These are phyloP conservation scores for Aspergillus sp. DNA, from an alignment of 2,329 filamentous ascomycete species.

Conservation along the genomic window DNA sequence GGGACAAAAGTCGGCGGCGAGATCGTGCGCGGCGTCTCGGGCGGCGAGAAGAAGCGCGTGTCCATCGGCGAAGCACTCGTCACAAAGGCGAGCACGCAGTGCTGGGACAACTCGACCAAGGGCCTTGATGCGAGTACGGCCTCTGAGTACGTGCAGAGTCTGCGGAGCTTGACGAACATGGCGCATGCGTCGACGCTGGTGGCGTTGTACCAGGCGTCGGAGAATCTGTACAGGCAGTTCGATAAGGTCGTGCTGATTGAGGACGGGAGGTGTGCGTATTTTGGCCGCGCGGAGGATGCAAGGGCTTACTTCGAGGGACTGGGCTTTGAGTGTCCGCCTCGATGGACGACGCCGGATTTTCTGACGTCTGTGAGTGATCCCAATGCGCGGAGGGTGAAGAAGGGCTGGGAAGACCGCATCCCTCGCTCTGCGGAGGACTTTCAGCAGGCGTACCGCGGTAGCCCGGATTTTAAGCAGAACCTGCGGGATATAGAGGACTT, in stretches of 20 bases:
- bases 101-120: slow-evolving; percentile 75
- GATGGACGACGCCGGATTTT: slow-evolving; percentile 75
- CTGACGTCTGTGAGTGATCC: slow-evolving; percentile 71
- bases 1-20: slow-evolving; percentile 75
- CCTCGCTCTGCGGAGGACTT: slow-evolving; percentile 59
- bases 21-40: slow-evolving; percentile 69
- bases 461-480: slow-evolving; percentile 44
- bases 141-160: slow-evolving; percentile 68
- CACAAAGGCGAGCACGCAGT: slow-evolving; percentile 63
- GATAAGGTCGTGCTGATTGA: slow-evolving; percentile 70
- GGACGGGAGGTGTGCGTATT: slow-evolving; percentile 70
- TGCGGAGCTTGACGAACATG: slow-evolving; percentile 66
- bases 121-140: slow-evolving; percentile 74
- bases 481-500: slow-evolving; percentile 55
- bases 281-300: slow-evolving; percentile 62
- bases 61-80: slow-evolving; percentile 77
- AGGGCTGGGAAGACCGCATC: slow-evolving; percentile 58
- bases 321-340: slow-evolving; percentile 69
- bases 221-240: slow-evolving; percentile 56
- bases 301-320: slow-evolving; percentile 69
- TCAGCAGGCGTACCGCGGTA: slow-evolving; percentile 51
- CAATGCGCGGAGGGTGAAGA: slow-evolving; percentile 56
- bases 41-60: slow-evolving; percentile 75
- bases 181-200: slow-evolving; percentile 62
- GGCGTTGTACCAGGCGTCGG: slow-evolving; percentile 68